Conservation (phyloP, 768 basidiomycete species). For the Leucosporidium creatinivorum region DNA sequence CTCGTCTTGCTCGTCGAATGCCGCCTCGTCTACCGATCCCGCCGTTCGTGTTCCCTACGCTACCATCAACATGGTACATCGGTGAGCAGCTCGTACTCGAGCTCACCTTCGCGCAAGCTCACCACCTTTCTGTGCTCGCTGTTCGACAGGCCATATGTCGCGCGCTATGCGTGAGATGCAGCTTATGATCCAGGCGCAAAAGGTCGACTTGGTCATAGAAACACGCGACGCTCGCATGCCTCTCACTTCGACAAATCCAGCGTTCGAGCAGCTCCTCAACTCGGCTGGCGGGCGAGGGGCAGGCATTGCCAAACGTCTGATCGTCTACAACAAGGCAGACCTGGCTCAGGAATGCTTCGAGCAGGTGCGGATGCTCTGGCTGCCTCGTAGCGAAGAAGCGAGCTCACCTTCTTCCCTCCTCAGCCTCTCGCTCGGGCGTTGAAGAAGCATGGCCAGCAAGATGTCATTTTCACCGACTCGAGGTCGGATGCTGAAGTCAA, state of each 20-base stretch:
- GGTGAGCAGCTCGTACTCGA: slow-evolving; percentile 1
- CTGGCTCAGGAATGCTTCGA: slow-evolving; percentile 81
- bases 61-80: slow-evolving; percentile 31
- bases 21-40: slow-evolving; percentile 7
- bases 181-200: slow-evolving; percentile 43
- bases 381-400: background rate
- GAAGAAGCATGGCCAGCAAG: slow-evolving; percentile 39
- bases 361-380: slow-evolving; percentile 51
- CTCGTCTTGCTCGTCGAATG: background rate
- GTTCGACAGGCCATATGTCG: slow-evolving; percentile 21
- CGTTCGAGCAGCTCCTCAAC: slow-evolving; percentile 58
- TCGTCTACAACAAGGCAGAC: slow-evolving; percentile 90
- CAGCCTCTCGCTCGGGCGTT: slow-evolving; percentile 45
- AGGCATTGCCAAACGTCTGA: slow-evolving; percentile 65
- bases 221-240: slow-evolving; percentile 87
- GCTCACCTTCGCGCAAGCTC: background rate
- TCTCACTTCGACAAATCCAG: slow-evolving; percentile 84
- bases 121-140: background rate
- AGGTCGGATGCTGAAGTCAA: slow-evolving; percentile 41
- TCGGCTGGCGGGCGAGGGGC: slow-evolving; percentile 38
- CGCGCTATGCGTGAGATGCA: slow-evolving; percentile 35
- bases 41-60: slow-evolving; percentile 29
- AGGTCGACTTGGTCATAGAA: slow-evolving; percentile 87
- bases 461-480: slow-evolving; percentile 45
- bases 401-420: background rate